Conservation (phyloP, 1,284 basidiomycete species). For the Xanthoconium separans region DNA sequence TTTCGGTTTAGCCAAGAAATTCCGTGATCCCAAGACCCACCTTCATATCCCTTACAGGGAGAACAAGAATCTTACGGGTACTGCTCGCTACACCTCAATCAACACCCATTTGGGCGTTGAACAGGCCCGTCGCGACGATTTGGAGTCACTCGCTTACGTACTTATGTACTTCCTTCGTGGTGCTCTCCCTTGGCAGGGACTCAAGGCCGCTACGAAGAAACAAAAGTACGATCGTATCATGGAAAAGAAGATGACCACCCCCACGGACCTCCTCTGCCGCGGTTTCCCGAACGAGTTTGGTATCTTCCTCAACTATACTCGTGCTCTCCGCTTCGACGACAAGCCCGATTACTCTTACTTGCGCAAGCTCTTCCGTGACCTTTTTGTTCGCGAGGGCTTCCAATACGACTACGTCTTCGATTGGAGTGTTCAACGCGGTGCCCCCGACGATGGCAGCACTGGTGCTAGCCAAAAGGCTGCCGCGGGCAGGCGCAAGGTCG, state of each 20-base stretch:
- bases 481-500: slow-evolving; percentile 67
- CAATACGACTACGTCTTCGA: slow-evolving; percentile 99
- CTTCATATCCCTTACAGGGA: slow-evolving; percentile 99
- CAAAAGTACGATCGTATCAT: slow-evolving; percentile 99
- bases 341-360: slow-evolving; percentile 98
- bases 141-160: slow-evolving; percentile 95
- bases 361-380: slow-evolving; percentile 96
- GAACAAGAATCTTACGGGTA: slow-evolving; percentile 99
- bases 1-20: slow-evolving; percentile 99
- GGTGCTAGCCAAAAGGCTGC: slow-evolving; percentile 59
- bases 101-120: slow-evolving; percentile 99
- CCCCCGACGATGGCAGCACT: slow-evolving; percentile 61
- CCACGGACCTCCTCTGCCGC: slow-evolving; percentile 93
- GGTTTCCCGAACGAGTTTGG: slow-evolving; percentile 98
- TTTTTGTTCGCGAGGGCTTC: slow-evolving; percentile 95
- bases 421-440: slow-evolving; percentile 87
- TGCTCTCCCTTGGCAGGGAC: slow-evolving; percentile 94
- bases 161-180: slow-evolving; percentile 99
- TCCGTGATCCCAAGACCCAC: slow-evolving; percentile 99
- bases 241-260: slow-evolving; percentile 99
- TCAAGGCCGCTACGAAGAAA: slow-evolving; percentile 99
- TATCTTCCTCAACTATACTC: slow-evolving; percentile 97
- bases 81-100: slow-evolving; percentile 98
- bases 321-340: slow-evolving; percentile 96
- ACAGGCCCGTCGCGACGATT: slow-evolving; percentile 93